Conservation (phyloP, 371 early-diverging fungal species). For the Phascolomyces articulosus region DNA sequence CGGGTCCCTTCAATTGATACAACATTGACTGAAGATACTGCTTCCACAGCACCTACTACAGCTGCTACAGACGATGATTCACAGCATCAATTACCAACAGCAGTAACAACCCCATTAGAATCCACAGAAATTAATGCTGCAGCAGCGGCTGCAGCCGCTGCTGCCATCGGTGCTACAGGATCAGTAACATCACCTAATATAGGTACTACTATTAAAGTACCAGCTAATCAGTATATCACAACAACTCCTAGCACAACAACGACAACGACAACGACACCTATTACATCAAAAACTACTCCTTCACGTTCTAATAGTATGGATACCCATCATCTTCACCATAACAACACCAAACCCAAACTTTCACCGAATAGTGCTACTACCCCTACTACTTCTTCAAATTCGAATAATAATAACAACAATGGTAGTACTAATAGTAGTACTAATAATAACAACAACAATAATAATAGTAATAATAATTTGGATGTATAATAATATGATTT, state of each 20-base stretch:
- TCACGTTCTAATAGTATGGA: too few species aligned
- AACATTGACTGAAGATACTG: neutral
- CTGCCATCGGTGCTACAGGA: neutral
- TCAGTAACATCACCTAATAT: neutral
- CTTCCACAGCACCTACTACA: neutral
- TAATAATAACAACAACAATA: too few species aligned
- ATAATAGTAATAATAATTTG: neutral
- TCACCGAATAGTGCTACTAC: neutral
- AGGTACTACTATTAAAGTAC: too few species aligned
- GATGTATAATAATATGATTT: neutral
- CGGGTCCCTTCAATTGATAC: conserved; percentile 1
- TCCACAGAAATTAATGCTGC: neutral
- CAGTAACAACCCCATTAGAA: neutral
- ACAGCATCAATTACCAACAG: neutral
- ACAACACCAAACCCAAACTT: neutral
- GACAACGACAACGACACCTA: neutral
- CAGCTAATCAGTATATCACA: too few species aligned
- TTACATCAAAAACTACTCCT: too few species aligned
- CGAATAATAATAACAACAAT: too few species aligned
- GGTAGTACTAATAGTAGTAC: too few species aligned
- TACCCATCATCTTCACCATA: too few species aligned
- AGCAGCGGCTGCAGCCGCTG: neutral
- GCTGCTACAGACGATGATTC: neutral
- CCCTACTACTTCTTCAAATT: too few species aligned
- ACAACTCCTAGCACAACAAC: neutral